Conservation (phyloP, 2,329 filamentous ascomycete species). For the Diaporthe australafricana region DNA sequence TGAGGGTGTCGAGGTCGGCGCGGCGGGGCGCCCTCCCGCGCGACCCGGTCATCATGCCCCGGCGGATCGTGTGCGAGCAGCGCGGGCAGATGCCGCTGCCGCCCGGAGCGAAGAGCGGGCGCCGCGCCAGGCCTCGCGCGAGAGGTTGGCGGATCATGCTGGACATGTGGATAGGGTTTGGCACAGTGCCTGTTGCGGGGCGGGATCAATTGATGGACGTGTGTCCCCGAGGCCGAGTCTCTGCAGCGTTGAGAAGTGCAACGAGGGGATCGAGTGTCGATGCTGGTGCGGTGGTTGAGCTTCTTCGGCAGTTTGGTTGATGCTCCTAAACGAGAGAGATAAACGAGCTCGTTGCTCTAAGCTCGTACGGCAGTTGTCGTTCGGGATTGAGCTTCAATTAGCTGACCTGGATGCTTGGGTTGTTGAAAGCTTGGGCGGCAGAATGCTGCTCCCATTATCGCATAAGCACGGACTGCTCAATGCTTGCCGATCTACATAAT, state of each 20-base stretch:
- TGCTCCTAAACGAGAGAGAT: neutral
- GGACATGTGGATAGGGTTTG: neutral
- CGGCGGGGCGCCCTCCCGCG: slow-evolving; percentile 39
- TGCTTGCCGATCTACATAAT: slow-evolving; percentile 22
- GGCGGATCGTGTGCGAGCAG: slow-evolving; percentile 40
- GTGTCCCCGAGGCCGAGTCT: neutral
- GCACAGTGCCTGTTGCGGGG: neutral
- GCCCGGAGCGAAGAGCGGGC: slow-evolving; percentile 32
- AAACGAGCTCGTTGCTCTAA: neutral
- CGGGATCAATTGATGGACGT: neutral
- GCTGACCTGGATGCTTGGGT: neutral
- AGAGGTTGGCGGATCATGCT: slow-evolving; percentile 47
- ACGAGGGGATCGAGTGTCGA: neutral
- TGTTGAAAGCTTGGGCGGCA: slow-evolving; percentile 2
- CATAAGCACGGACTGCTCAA: neutral
- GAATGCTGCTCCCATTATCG: slow-evolving; percentile 2
- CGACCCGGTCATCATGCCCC: slow-evolving; percentile 49
- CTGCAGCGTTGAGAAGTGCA: neutral
- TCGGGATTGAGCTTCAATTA: neutral
- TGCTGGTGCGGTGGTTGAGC: neutral
- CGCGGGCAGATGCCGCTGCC: slow-evolving; percentile 15
- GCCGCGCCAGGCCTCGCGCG: slow-evolving; percentile 41
- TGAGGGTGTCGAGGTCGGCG: slow-evolving; percentile 60
- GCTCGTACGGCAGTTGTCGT: neutral
- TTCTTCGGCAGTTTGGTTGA: neutral